Evolutionary conservation across 2,329 filamentous ascomycete species (phyloP).

Genomic region (Bimuria novae-zelandiae): DNA sequence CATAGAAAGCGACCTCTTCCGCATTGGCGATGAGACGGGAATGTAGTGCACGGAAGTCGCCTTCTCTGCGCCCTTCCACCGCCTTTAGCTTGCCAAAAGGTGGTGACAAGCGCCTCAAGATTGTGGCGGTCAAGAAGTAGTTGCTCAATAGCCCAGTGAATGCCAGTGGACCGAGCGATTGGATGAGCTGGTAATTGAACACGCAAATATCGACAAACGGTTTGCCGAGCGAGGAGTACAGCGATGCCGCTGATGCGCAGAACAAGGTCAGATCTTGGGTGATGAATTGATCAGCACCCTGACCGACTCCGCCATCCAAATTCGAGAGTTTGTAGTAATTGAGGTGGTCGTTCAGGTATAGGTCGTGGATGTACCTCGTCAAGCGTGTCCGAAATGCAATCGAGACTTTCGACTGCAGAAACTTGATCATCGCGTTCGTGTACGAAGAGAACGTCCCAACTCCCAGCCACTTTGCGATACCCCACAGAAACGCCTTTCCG

Average conservation of each 20-base stretch:
- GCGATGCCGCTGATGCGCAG: conserved; percentile 85
- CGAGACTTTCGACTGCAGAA: conserved; percentile 94
- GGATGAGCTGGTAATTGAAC: conserved; percentile 97
- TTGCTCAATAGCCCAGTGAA: conserved; percentile 85
- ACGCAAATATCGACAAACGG: conserved; percentile 96
- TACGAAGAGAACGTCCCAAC: conserved; percentile 93
- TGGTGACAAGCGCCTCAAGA: conserved; percentile 84
- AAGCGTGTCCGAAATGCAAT: conserved; percentile 96
- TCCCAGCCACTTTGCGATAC: conserved; percentile 92
- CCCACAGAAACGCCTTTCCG: conserved; percentile 84
- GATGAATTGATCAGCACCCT: conserved; percentile 94
- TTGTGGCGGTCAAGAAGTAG: conserved; percentile 91
- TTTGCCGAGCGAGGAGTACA: conserved; percentile 97
- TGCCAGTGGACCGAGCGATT: conserved; percentile 85
- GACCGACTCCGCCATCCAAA: conserved; percentile 87
- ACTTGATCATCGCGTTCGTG: conserved; percentile 99
- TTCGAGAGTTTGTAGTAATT: conserved; percentile 97
- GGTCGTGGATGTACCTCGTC: conserved; percentile 94
- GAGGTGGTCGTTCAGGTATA: conserved; percentile 92
- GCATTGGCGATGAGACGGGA: conserved; percentile 93
- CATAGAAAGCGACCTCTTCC: conserved; percentile 97
- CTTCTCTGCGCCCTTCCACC: conserved; percentile 91
- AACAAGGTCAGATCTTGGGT: conserved; percentile 96
- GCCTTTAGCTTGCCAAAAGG: conserved; percentile 97
- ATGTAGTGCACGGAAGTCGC: conserved; percentile 90